phyloP scores from a whole-genome alignment of 352 stramenopile genomes.

The Elongisporangium prolatum region DNA sequence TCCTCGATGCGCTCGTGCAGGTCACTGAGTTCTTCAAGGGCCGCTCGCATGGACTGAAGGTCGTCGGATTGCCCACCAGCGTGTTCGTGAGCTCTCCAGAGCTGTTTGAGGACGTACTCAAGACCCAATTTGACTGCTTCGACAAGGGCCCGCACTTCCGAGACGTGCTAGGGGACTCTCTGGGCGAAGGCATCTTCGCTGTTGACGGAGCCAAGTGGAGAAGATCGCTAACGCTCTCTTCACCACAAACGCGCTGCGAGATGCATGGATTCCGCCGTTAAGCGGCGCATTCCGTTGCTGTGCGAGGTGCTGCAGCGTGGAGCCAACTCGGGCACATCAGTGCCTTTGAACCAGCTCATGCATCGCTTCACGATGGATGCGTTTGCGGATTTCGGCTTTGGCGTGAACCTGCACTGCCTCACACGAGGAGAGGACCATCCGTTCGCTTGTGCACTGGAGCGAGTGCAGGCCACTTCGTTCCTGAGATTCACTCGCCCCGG shows the following conservation, averaged over 20 bases:
- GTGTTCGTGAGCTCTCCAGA: constrained; percentile 41
- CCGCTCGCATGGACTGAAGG: constrained; percentile 24
- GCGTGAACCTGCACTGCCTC: constrained; percentile 37
- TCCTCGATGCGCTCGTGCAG: constrained; percentile 41
- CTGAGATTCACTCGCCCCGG: constrained; percentile 30
- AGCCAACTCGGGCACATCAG: background rate
- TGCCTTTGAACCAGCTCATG: constrained; percentile 39
- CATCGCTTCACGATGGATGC: constrained; percentile 60
- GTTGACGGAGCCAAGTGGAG: constrained; percentile 9
- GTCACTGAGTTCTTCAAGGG: constrained; percentile 28
- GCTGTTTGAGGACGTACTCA: constrained; percentile 46
- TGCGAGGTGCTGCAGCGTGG: constrained; percentile 14
- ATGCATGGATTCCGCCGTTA: constrained; percentile 28
- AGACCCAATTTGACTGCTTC: constrained; percentile 46
- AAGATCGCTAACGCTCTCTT: constrained; percentile 76
- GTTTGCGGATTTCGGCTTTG: constrained; percentile 71
- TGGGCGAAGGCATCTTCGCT: constrained; percentile 33
- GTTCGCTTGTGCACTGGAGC: constrained; percentile 54
- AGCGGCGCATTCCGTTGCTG: constrained; percentile 19
- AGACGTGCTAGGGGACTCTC: constrained; percentile 41
- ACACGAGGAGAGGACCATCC: constrained; percentile 24
- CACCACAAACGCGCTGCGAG: constrained; percentile 29
- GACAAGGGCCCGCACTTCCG: constrained; percentile 33
- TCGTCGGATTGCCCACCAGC: constrained; percentile 34
- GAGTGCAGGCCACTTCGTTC: constrained; percentile 18